A percentile compares a stretch with the other conserved stretches of the same genome.
Evolutionary conservation across 2,329 filamentous ascomycete species (phyloP).

Genomic region (Colletotrichum abscissum): DNA sequence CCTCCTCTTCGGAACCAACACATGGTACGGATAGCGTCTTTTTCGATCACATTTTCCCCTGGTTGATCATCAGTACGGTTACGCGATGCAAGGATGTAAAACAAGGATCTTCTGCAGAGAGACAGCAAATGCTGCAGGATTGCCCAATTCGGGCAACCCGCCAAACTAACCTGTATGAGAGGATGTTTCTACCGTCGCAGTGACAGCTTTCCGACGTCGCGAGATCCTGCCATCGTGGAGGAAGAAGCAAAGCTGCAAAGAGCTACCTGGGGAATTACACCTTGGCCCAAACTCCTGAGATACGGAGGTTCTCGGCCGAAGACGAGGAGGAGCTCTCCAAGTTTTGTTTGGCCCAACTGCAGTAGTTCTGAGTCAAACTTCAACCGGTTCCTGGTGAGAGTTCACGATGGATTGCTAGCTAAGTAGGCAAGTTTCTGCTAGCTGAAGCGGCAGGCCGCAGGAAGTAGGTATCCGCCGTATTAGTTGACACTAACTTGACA

Average conservation of each 20-base stretch:
- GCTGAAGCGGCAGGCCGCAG: neutral
- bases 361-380: too few species aligned
- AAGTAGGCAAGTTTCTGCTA: neutral
- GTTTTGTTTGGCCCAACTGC: neutral
- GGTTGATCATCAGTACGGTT: constrained; percentile 6
- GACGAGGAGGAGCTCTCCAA: neutral
- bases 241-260: neutral
- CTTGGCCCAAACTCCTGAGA: neutral
- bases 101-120: constrained; percentile 22
- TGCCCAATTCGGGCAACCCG: constrained; percentile 10
- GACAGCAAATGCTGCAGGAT: neutral
- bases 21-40: neutral
- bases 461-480: too few species aligned
- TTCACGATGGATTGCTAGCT: too few species aligned
- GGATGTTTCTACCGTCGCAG: neutral
- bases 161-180: neutral
- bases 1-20: constrained; percentile 14
- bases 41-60: neutral
- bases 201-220: constrained; percentile 21
- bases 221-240: neutral
- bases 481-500: neutral
- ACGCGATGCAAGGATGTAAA: constrained; percentile 9
- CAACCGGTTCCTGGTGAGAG: too few species aligned
- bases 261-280: neutral
- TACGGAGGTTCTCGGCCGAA: constrained; percentile 16